Percentiles rank a stretch among this genome's conserved stretches.
phyloP scores from a whole-genome alignment of 768 basidiomycete species.

The Tricholoma sp. region DNA sequence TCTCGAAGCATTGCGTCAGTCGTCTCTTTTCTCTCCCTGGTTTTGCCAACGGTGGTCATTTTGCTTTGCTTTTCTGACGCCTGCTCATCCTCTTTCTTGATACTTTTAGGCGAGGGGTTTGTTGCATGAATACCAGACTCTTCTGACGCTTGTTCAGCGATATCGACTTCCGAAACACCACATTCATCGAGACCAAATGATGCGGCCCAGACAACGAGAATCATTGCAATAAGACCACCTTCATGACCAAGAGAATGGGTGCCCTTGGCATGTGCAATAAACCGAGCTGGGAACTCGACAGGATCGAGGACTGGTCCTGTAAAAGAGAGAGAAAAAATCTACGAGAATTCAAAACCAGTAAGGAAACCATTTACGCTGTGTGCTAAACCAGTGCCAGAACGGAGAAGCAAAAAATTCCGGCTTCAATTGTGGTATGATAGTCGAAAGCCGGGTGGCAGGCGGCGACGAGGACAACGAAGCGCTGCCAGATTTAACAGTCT shows the following conservation, averaged over 20 bases:
- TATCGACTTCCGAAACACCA: constrained; percentile 46
- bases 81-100: constrained; percentile 4
- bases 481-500: constrained; percentile 44
- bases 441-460: constrained; percentile 38
- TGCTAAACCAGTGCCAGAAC: constrained; percentile 80
- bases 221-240: constrained; percentile 71
- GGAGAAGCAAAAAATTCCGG: constrained; percentile 77
- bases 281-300: constrained; percentile 72
- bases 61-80: constrained; percentile 16
- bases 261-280: constrained; percentile 59
- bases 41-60: constrained; percentile 25
- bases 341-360: not conserved
- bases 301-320: constrained; percentile 85
- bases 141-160: constrained; percentile 7
- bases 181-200: constrained; percentile 84
- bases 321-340: not conserved
- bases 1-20: constrained; percentile 71
- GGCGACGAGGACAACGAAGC: constrained; percentile 26
- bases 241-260: constrained; percentile 60
- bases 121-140: constrained; percentile 16
- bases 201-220: constrained; percentile 84
- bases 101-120: not conserved
- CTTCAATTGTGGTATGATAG: constrained; percentile 65
- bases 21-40: constrained; percentile 43
- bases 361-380: constrained; percentile 59